phyloP scores from a whole-genome alignment of 768 basidiomycete species.

The Suillus spraguei region DNA sequence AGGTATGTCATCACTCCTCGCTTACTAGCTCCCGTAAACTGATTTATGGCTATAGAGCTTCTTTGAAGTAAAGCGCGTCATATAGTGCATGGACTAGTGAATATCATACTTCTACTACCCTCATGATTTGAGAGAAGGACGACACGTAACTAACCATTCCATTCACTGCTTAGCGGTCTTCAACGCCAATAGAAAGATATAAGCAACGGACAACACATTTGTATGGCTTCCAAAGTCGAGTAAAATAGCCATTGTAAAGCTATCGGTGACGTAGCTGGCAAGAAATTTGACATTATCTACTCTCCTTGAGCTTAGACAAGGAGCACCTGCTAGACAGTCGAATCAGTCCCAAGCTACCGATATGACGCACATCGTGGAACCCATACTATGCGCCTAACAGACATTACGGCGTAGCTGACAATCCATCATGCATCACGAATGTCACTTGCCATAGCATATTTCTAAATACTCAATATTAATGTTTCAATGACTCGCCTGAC shows the following conservation, averaged over 20 bases:
- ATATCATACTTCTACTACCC: not conserved
- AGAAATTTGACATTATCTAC: not conserved
- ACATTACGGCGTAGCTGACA: not conserved
- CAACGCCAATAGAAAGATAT: not conserved
- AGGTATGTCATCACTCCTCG: slow-evolving; percentile 46
- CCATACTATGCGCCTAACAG: not conserved
- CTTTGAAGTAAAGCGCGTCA: slow-evolving; percentile 91
- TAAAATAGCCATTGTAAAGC: not conserved
- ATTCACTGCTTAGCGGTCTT: not conserved
- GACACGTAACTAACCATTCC: not conserved
- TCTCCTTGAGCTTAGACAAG: not conserved
- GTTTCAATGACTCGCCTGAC: not conserved
- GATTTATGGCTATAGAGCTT: slow-evolving; percentile 53
- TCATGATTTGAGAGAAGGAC: not conserved
- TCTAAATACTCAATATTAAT: not conserved
- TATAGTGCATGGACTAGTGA: slow-evolving; percentile 37
- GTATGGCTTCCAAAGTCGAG: not conserved
- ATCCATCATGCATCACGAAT: not conserved
- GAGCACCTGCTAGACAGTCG: not conserved
- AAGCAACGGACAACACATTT: too few species aligned
- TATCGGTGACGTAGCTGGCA: not conserved
- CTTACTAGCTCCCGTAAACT: not conserved
- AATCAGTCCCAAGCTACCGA: not conserved
- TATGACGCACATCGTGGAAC: not conserved
- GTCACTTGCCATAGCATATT: not conserved